Evolutionary conservation across 805 yeast genomes (phyloP).

Genomic region (Candida maesae): DNA sequence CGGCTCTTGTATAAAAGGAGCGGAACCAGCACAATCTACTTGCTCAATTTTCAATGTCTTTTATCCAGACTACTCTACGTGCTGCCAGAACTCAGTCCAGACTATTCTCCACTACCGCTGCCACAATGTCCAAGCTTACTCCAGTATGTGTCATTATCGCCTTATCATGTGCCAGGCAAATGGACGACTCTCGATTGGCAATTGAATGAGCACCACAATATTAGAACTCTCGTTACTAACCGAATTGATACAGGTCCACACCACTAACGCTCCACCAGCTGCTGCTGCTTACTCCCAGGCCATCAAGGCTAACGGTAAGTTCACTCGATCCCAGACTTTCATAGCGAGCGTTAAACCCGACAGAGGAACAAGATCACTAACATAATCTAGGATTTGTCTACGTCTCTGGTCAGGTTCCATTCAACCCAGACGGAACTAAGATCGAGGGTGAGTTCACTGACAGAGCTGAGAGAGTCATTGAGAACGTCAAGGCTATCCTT

Average conservation of each 20-base stretch:
- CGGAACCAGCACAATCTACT: neutral
- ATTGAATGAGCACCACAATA: neutral
- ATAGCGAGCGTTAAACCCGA: too few relatives aligned
- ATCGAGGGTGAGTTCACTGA: slow-evolving; percentile 74
- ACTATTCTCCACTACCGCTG: slow-evolving; percentile 22
- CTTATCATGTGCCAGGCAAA: slow-evolving; percentile 4
- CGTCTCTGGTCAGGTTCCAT: slow-evolving; percentile 94
- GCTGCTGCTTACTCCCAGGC: slow-evolving; percentile 98
- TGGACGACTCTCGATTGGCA: too few relatives aligned
- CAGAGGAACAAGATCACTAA: neutral
- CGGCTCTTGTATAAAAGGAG: neutral
- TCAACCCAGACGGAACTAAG: slow-evolving; percentile 76
- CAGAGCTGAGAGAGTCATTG: slow-evolving; percentile 71
- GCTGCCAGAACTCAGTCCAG: slow-evolving; percentile 21
- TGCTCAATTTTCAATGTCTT: slow-evolving; percentile 18
- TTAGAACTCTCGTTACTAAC: too few relatives aligned
- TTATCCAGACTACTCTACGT: slow-evolving; percentile 23
- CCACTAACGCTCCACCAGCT: slow-evolving; percentile 88
- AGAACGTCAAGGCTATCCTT: slow-evolving; percentile 67
- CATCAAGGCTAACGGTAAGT: slow-evolving; percentile 67
- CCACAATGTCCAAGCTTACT: slow-evolving; percentile 32
- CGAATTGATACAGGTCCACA: slow-evolving; percentile 41
- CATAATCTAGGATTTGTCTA: slow-evolving; percentile 61
- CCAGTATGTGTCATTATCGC: slow-evolving; percentile 29
- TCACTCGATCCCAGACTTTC: too few relatives aligned